phyloP scores from a whole-genome alignment of 495 filamentous ascomycete genomes.

The Friedmanniomyces endolithicus region DNA sequence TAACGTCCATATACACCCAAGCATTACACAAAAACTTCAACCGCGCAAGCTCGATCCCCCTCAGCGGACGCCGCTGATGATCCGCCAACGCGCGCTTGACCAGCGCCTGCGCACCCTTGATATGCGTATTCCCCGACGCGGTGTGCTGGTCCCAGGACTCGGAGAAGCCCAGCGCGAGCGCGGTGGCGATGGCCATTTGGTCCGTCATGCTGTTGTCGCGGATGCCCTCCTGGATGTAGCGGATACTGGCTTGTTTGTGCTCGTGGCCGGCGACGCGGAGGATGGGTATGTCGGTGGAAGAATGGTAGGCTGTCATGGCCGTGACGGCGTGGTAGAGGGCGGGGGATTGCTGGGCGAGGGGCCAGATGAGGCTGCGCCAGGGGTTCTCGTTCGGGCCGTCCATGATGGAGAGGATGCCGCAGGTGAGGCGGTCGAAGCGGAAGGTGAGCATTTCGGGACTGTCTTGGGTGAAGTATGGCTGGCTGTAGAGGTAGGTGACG shows the following conservation, averaged over 20 bases:
- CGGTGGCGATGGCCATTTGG: slow-evolving; percentile 62
- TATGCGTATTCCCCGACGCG: slow-evolving; percentile 60
- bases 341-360: slow-evolving; percentile 51
- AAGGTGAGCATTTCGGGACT: slow-evolving; percentile 54
- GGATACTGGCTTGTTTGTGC: slow-evolving; percentile 58
- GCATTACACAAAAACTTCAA: slow-evolving; percentile 64
- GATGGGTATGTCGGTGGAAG: slow-evolving; percentile 44
- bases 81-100: slow-evolving; percentile 46
- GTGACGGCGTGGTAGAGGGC: slow-evolving; percentile 65
- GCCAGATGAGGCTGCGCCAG: slow-evolving; percentile 65
- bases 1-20: slow-evolving; percentile 75
- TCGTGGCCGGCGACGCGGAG: slow-evolving; percentile 56
- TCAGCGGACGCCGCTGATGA: slow-evolving; percentile 26
- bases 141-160: slow-evolving; percentile 71
- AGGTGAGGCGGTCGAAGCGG: slow-evolving; percentile 59
- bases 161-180: slow-evolving; percentile 59
- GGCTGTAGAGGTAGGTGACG: slow-evolving; percentile 26
- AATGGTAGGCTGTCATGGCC: slow-evolving; percentile 65
- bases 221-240: slow-evolving; percentile 44
- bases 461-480: slow-evolving; percentile 37
- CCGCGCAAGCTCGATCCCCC: slow-evolving; percentile 38
- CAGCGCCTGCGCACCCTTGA: slow-evolving; percentile 56
- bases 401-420: slow-evolving; percentile 63
- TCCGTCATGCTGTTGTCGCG: slow-evolving; percentile 37
- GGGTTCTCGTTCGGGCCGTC: slow-evolving; percentile 66